Base-by-base conservation (phyloP, 2,329 filamentous ascomycete genomes). In the Talaromyces albobiverticillius region DNA sequence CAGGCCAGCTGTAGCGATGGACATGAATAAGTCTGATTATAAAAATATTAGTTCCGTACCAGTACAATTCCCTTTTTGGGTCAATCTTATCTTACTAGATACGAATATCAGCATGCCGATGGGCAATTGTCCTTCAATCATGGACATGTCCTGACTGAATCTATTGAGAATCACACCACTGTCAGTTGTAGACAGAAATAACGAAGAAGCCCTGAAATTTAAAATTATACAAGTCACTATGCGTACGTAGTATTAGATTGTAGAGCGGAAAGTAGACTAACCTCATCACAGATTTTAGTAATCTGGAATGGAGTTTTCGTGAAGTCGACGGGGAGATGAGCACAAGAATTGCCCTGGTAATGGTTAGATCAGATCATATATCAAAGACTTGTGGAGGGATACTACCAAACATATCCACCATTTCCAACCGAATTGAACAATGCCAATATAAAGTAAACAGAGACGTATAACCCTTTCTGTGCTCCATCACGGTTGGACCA, bases 261-360 rank as follows among this genome's bases (percentile, higher is more conserved):
- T 14, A 36, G 32, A 36, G 8, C n/a, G n/a, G 4, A 34, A n/a
- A 16, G n/a, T 14, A 14, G 8, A 36, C 43, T 46, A 78, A 79
- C 4, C 81, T 76, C 74, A 81, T 80, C 3, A 67, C 73, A 26
- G 81, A 75, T 45, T 82, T 75, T 57, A 81, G 70, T 61, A 79
- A 73, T 66, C 70, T 72, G 42, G 40, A 25, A 45, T 54, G 52
- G 57, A 47, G 51, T 38, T 38, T 43, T 14, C 52, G 52, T 23
- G 46, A 32, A 7, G 46, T 54, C 8, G 46, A 50, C 20, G 52
- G 52, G 7, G 52, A 49, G 20, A 53, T 50, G 32, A 47, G 51
- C 31, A 8, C 45, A 38, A 41, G 53, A 14, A 32, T 23, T 36
- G 47, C 31, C 45, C 23, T 45, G 10, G 9, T 9, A 14, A n/a